phyloP scores from a whole-genome alignment of 208 protist genomes.

The Porcisia deanei region DNA sequence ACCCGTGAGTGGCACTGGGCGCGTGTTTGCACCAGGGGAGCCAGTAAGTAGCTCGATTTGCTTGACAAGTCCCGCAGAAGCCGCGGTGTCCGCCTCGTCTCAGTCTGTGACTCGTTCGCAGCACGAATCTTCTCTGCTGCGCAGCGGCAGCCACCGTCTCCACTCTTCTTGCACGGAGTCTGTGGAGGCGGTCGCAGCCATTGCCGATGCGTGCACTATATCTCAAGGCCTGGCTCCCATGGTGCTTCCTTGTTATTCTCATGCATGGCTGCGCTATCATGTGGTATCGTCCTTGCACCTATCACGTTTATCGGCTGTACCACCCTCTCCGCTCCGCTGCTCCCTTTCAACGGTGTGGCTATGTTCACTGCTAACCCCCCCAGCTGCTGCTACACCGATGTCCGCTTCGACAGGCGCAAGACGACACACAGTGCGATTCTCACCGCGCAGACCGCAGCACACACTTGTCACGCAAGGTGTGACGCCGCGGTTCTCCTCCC shows the following conservation, averaged over 20 bases:
- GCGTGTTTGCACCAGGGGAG: not conserved
- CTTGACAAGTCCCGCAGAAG: not conserved
- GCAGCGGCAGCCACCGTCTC: not conserved
- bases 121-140: not conserved
- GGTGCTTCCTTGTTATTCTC: not conserved
- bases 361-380: not conserved
- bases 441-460: not conserved
- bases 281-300: not conserved
- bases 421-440: not conserved
- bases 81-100: not conserved
- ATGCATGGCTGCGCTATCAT: too few species aligned
- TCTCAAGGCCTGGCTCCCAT: not conserved
- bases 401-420: not conserved
- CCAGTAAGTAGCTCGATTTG: not conserved
- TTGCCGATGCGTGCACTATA: not conserved
- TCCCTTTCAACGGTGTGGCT: not conserved
- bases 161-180: not conserved
- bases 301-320: not conserved
- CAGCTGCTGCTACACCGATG: constrained; percentile 3
- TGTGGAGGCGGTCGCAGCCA: not conserved
- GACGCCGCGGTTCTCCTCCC: not conserved
- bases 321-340: not conserved
- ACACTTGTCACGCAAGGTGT: not conserved
- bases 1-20: not conserved
- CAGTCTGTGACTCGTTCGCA: not conserved